phyloP scores from a whole-genome alignment of 2,329 filamentous ascomycete genomes.

The Acephala macrosclerotiorum region DNA sequence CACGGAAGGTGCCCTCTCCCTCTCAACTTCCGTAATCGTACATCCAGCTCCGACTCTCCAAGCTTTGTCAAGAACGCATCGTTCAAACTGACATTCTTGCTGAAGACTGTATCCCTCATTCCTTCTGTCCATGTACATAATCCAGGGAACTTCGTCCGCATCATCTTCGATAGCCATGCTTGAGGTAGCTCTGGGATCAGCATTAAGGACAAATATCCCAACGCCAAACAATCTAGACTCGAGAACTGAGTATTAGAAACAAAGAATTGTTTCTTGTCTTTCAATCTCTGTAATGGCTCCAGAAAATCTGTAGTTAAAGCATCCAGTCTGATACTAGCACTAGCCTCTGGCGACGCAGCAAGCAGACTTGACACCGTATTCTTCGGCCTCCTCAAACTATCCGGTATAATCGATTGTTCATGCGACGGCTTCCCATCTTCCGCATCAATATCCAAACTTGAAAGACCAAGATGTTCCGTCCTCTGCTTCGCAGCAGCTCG shows the following conservation, averaged over 20 bases:
- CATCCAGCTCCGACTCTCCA: slow-evolving; percentile 20
- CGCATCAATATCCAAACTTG: slow-evolving; percentile 69
- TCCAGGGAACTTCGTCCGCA: slow-evolving; percentile 56
- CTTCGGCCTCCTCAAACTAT: slow-evolving; percentile 44
- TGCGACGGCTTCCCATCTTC: slow-evolving; percentile 45
- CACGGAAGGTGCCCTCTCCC: slow-evolving; percentile 40
- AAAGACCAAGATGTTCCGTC: slow-evolving; percentile 74
- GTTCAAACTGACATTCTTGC: slow-evolving; percentile 39
- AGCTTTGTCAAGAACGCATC: slow-evolving; percentile 37
- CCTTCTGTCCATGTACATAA: slow-evolving; percentile 54
- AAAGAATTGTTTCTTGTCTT: slow-evolving; percentile 62
- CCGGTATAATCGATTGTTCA: slow-evolving; percentile 45
- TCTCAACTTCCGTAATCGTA: slow-evolving; percentile 18
- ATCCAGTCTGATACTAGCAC: slow-evolving; percentile 78
- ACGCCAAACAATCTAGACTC: slow-evolving; percentile 79
- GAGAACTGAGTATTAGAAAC: slow-evolving; percentile 60
- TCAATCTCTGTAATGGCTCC: slow-evolving; percentile 70
- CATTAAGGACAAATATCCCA: slow-evolving; percentile 82
- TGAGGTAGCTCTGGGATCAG: slow-evolving; percentile 66
- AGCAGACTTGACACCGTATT: slow-evolving; percentile 61
- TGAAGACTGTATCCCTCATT: slow-evolving; percentile 48
- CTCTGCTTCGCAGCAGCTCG: slow-evolving; percentile 74
- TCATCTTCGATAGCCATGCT: slow-evolving; percentile 65
- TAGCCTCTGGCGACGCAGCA: slow-evolving; percentile 73
- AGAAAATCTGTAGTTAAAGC: slow-evolving; percentile 75